Evolutionary conservation across 2,329 filamentous ascomycete genomes (phyloP).

Genomic region (Albifimbria verrucaria): DNA sequence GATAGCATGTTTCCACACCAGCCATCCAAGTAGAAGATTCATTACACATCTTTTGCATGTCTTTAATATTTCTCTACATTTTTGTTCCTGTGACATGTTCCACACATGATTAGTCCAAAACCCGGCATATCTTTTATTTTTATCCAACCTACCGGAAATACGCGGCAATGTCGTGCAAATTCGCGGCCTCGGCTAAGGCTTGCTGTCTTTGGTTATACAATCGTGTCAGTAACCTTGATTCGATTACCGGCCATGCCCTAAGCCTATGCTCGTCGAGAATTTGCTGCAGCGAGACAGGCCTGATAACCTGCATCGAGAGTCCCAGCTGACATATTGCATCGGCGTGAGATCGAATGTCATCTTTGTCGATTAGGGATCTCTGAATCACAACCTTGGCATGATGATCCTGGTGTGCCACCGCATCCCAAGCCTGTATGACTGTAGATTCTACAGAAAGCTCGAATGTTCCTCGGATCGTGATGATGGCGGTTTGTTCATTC

Average conservation of each 20-base stretch:
- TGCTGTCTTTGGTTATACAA: background rate
- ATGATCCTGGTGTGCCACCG: constrained; percentile 15
- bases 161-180: background rate
- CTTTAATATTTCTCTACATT: no score
- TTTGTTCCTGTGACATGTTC: background rate
- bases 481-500: constrained; percentile 13
- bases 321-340: constrained; percentile 20
- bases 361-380: constrained; percentile 12
- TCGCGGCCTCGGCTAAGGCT: background rate
- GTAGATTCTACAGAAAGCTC: constrained; percentile 11
- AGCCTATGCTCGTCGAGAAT: constrained; percentile 15
- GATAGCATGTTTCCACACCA: no score
- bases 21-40: no score
- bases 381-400: constrained; percentile 11
- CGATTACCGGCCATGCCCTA: constrained; percentile 2
- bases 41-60: no score
- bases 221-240: background rate
- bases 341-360: constrained; percentile 13
- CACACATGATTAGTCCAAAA: background rate
- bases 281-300: constrained; percentile 18
- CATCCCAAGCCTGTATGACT: constrained; percentile 20
- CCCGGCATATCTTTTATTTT: background rate
- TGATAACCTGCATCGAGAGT: constrained; percentile 14
- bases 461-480: constrained; percentile 20
- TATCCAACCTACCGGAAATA: background rate